Conservation (phyloP, 2,329 filamentous ascomycete genomes). For the Trematosphaeria pertusa region DNA sequence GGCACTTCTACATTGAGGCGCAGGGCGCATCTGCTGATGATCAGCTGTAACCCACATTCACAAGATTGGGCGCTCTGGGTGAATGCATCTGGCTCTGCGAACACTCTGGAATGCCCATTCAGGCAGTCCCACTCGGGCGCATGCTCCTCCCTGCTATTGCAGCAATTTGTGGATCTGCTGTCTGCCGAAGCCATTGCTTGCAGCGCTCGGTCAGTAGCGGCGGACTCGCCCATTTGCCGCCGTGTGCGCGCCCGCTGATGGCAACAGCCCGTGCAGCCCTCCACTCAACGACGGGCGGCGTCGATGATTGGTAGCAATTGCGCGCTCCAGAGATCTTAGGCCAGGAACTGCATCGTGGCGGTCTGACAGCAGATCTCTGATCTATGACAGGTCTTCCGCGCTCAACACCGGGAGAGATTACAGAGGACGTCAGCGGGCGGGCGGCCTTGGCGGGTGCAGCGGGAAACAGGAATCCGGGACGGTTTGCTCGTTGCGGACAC, state of each 20-base stretch:
- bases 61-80: not conserved
- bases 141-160: no score
- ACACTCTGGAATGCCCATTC: no score
- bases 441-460: constrained; percentile 11
- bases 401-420: no score
- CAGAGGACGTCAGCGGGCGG: constrained; percentile 14
- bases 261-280: no score
- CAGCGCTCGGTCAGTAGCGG: not conserved
- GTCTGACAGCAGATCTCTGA: not conserved
- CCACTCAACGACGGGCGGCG: no score
- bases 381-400: not conserved
- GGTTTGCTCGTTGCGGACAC: constrained; percentile 6
- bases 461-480: constrained; percentile 16
- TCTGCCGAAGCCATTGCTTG: constrained; percentile 4
- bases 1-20: not conserved
- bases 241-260: not conserved
- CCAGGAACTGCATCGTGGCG: not conserved
- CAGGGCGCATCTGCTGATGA: constrained; percentile 4
- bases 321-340: not conserved
- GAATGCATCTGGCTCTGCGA: not conserved
- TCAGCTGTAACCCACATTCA: constrained; percentile 2
- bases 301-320: no score
- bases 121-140: no score
- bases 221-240: not conserved
- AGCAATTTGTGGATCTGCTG: not conserved